phyloP scores from a whole-genome alignment of 345 rosid species.

The Cardamine resedifolia region DNA sequence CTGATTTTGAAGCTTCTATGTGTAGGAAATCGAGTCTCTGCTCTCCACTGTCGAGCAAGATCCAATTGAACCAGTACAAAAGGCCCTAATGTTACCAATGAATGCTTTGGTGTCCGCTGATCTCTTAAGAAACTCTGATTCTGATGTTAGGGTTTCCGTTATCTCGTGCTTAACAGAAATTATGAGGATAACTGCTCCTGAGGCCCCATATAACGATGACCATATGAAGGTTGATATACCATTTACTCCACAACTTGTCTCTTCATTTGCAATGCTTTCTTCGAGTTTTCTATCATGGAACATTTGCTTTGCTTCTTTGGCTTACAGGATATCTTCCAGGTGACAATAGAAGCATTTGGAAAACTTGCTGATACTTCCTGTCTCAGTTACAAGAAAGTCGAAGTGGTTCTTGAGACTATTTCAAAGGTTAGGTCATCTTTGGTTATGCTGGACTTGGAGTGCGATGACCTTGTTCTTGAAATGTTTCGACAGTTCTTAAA shows the following conservation, averaged over 20 bases:
- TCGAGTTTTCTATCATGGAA: background rate
- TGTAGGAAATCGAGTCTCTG: conserved; percentile 57
- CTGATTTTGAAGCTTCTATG: conserved; percentile 10
- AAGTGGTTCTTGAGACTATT: conserved; percentile 59
- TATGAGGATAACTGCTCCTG: conserved; percentile 80
- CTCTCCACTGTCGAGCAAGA: conserved; percentile 69
- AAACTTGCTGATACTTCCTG: conserved; percentile 54
- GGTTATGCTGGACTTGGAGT: conserved; percentile 81
- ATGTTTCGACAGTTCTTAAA: conserved; percentile 65
- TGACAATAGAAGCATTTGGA: conserved; percentile 55
- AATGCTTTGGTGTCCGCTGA: conserved; percentile 55
- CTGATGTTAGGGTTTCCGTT: conserved; percentile 61
- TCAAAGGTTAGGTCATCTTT: conserved; percentile 66
- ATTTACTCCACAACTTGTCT: background rate
- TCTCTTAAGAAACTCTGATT: conserved; percentile 55
- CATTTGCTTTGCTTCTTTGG: conserved; percentile 31
- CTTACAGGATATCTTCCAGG: conserved; percentile 61
- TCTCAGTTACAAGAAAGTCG: conserved; percentile 58
- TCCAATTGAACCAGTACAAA: conserved; percentile 42
- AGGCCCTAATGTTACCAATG: conserved; percentile 57
- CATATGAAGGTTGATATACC: conserved; percentile 58
- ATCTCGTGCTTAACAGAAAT: conserved; percentile 72
- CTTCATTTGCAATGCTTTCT: background rate
- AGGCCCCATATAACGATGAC: conserved; percentile 65
- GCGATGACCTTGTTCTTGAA: conserved; percentile 54